A percentile compares a stretch with the other conserved stretches of the same genome.
phyloP scores from a whole-genome alignment of 352 stramenopile genomes.

The Globisporangium radiosum region DNA sequence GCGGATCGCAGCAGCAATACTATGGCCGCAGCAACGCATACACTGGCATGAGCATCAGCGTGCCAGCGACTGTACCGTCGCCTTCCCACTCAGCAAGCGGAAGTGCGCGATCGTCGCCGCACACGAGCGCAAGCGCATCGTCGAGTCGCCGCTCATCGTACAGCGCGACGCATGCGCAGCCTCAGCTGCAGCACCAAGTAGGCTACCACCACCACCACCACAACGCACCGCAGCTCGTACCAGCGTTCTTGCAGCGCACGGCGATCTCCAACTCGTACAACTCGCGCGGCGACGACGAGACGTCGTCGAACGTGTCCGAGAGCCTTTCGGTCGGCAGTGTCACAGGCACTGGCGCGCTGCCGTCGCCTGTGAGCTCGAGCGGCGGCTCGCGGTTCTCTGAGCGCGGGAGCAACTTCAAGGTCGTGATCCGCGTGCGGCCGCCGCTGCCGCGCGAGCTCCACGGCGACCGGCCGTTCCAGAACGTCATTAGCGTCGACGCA shows the following conservation, averaged over 20 bases:
- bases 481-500: constrained; percentile 85
- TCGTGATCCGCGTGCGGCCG: constrained; percentile 90
- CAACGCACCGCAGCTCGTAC: constrained; percentile 9
- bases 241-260: constrained; percentile 44
- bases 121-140: constrained; percentile 10
- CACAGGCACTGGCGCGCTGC: constrained; percentile 11
- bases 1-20: constrained; percentile 2
- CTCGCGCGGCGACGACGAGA: constrained; percentile 49
- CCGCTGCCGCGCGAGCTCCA: constrained; percentile 85
- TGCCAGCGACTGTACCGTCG: constrained; percentile 23
- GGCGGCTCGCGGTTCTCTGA: constrained; percentile 26
- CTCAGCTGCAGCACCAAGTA: constrained; percentile 17
- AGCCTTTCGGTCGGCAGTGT: constrained; percentile 24
- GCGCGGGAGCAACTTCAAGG: constrained; percentile 85
- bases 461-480: constrained; percentile 85
- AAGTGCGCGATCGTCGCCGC: constrained; percentile 31
- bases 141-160: constrained; percentile 21
- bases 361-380: constrained; percentile 28
- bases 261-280: constrained; percentile 65
- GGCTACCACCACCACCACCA: constrained; percentile 4
- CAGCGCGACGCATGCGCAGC: constrained; percentile 12
- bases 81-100: constrained; percentile 21
- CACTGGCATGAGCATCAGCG: constrained; percentile 42
- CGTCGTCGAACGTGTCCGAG: constrained; percentile 50
- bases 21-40: constrained; percentile 8